A percentile compares a stretch with the other conserved stretches of the same genome.
Conservation (phyloP, 768 basidiomycete species). For the Megacollybia marginata region DNA sequence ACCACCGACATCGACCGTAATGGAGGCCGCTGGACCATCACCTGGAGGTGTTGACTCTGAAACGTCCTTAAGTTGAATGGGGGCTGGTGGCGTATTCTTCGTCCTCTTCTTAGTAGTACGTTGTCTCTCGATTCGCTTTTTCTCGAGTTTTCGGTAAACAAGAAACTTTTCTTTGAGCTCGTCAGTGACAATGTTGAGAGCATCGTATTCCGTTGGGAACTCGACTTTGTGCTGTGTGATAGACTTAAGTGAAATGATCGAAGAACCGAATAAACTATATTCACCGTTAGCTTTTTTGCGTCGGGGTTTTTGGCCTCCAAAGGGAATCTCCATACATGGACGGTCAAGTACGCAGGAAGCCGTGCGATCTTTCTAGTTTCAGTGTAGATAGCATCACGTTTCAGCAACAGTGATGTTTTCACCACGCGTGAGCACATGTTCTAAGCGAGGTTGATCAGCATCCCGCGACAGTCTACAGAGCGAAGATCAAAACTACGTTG, state of each 20-base stretch:
- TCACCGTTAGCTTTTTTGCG: constrained; percentile 97
- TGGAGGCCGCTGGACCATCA: no score
- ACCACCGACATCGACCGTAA: constrained; percentile 38
- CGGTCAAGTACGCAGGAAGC: constrained; percentile 75
- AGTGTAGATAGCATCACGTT: no score
- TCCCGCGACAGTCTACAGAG: no score
- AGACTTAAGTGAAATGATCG: not conserved
- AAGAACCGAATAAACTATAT: constrained; percentile 33
- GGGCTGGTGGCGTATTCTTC: constrained; percentile 30
- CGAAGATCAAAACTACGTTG: no score
- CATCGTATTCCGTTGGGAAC: constrained; percentile 86
- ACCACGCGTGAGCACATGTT: no score
- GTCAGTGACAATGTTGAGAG: constrained; percentile 71
- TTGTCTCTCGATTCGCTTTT: constrained; percentile 74
- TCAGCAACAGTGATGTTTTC: no score
- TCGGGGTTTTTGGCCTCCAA: constrained; percentile 90
- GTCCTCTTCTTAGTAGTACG: constrained; percentile 77
- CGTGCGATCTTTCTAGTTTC: constrained; percentile 50
- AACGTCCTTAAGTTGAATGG: no score
- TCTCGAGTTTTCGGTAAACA: constrained; percentile 66
- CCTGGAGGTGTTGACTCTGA: no score
- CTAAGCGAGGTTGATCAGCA: no score
- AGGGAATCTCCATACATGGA: constrained; percentile 94
- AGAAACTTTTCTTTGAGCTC: constrained; percentile 69
- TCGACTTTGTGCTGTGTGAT: constrained; percentile 73